phyloP scores from a whole-genome alignment of 768 basidiomycete species.

The Tulasnella calospora region DNA sequence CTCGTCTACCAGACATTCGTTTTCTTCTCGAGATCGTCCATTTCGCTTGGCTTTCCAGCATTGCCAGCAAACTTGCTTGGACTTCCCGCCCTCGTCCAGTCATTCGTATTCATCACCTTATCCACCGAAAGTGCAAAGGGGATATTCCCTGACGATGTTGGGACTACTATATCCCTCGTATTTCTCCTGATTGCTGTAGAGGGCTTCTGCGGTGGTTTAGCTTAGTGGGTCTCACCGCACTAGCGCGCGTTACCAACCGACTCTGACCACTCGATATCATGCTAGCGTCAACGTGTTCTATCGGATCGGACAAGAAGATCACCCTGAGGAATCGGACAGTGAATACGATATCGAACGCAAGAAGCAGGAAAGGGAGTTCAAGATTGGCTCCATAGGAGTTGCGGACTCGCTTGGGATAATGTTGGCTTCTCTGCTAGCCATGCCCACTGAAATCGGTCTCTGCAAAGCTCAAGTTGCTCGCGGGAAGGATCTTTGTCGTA shows the following conservation, averaged over 20 bases:
- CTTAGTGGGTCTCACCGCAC: slow-evolving; percentile 62
- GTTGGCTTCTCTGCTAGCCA: slow-evolving; percentile 58
- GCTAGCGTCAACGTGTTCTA: slow-evolving; percentile 81
- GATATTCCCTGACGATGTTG: slow-evolving; percentile 50
- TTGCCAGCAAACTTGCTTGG: slow-evolving; percentile 64
- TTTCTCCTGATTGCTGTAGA: slow-evolving; percentile 79
- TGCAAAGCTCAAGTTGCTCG: slow-evolving; percentile 66
- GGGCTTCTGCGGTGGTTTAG: slow-evolving; percentile 87
- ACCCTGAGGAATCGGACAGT: slow-evolving; percentile 39
- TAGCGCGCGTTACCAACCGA: slow-evolving; percentile 31
- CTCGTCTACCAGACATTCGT: slow-evolving; percentile 87
- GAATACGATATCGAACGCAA: slow-evolving; percentile 51
- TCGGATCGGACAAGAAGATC: slow-evolving; percentile 64
- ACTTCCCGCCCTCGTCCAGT: slow-evolving; percentile 72
- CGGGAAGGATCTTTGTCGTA: slow-evolving; percentile 66
- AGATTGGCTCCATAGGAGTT: slow-evolving; percentile 85
- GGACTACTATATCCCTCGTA: slow-evolving; percentile 49
- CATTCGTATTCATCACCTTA: slow-evolving; percentile 56
- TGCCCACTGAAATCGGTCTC: slow-evolving; percentile 71
- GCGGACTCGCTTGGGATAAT: slow-evolving; percentile 73
- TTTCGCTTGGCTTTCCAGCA: slow-evolving; percentile 77
- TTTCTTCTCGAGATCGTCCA: slow-evolving; percentile 87
- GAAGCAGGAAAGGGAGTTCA: slow-evolving; percentile 78
- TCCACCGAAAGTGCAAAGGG: slow-evolving; percentile 64
- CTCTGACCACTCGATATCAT: background rate